These are phyloP conservation scores for Neurospora sp. DNA, from an alignment of 495 filamentous ascomycete species.

Conservation along the genomic window DNA sequence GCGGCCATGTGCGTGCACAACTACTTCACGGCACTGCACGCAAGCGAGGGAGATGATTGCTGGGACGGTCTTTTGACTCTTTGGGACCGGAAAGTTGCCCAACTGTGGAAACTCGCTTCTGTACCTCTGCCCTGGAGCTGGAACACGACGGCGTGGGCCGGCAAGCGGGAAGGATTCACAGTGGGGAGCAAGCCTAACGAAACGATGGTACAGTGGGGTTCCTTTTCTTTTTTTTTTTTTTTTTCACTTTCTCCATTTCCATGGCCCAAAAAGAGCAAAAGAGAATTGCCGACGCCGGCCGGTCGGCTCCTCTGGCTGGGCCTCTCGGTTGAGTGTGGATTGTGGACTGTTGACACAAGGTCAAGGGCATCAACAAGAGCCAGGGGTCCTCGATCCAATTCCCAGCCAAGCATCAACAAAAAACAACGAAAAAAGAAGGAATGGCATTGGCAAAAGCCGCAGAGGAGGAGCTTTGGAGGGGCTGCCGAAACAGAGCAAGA, in stretches of 20 bases:
- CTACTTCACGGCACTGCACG: not conserved
- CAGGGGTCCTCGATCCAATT: not conserved
- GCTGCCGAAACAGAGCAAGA: not conserved
- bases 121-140: not conserved
- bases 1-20: not conserved
- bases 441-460: not conserved
- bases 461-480: not conserved
- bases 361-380: not conserved
- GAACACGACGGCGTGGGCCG: not conserved
- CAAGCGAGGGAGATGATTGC: not conserved
- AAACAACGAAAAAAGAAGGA: not conserved
- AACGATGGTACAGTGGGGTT: not conserved
- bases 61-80: not conserved
- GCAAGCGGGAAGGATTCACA: not conserved
- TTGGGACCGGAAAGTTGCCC: not conserved
- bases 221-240: not conserved
- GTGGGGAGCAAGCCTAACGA: not conserved
- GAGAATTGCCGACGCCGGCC: not conserved
- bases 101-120: not conserved
- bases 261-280: not conserved
- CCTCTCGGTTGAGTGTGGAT: not conserved
- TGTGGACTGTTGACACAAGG: not conserved
- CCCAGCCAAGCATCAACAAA: not conserved
- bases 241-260: not conserved
- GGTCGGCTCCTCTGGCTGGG: not conserved